A percentile compares a stretch with the other conserved stretches of the same genome.
Evolutionary conservation across 2,329 filamentous ascomycete species (phyloP).

Genomic region (Trematosphaeria pertusa): DNA sequence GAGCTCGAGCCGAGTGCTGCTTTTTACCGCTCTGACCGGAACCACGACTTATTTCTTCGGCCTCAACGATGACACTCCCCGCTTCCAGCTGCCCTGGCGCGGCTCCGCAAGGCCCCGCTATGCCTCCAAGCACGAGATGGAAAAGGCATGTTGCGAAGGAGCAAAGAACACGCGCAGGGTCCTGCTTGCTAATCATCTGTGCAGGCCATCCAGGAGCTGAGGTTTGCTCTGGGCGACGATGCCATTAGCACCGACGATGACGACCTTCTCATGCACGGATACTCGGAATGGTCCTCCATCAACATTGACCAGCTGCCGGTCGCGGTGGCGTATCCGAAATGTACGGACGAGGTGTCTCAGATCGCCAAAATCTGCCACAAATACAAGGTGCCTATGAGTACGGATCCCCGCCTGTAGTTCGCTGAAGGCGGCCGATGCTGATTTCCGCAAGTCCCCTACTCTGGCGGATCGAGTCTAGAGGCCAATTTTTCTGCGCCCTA

Average conservation of each 20-base stretch:
- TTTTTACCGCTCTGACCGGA: constrained; percentile 58
- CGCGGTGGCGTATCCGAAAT: constrained; percentile 69
- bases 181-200: constrained; percentile 3
- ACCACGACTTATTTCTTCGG: constrained; percentile 61
- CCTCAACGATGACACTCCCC: constrained; percentile 48
- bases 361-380: constrained; percentile 77
- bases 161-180: background rate
- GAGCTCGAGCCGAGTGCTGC: constrained; percentile 56
- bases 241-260: constrained; percentile 69
- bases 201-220: constrained; percentile 64
- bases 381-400: constrained; percentile 76
- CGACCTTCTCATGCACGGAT: constrained; percentile 69
- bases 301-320: constrained; percentile 70
- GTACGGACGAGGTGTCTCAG: constrained; percentile 68
- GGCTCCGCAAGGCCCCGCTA: constrained; percentile 49
- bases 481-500: constrained; percentile 88
- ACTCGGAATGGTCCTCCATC: constrained; percentile 74
- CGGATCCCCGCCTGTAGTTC: constrained; percentile 12
- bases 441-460: constrained; percentile 70
- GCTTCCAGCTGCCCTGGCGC: constrained; percentile 36
- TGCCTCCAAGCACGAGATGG: constrained; percentile 59
- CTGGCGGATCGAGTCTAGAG: constrained; percentile 84
- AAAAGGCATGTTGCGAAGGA: constrained; percentile 51
- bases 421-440: background rate
- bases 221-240: constrained; percentile 61